These are phyloP conservation scores for Candida ovalis DNA, from an alignment of 805 yeast species.

Conservation along the genomic window DNA sequence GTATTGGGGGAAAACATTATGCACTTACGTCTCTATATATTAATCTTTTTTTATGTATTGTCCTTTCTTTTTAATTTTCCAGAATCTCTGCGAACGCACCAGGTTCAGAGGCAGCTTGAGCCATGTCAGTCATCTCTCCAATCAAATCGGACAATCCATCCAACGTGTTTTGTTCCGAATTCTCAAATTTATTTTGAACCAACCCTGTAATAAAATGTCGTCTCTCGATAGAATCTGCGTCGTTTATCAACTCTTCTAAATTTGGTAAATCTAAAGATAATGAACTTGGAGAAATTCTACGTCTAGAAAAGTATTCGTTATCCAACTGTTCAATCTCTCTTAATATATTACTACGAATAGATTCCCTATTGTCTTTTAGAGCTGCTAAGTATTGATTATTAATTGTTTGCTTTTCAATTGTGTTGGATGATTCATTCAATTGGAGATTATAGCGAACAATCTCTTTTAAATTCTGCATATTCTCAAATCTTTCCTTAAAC, in stretches of 20 bases:
- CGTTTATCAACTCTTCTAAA: background rate
- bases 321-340: slow-evolving; percentile 15
- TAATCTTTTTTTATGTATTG: background rate
- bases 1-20: background rate
- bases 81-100: background rate
- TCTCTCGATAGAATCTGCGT: slow-evolving; percentile 3
- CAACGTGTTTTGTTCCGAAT: slow-evolving; percentile 8
- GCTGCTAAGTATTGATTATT: slow-evolving; percentile 11
- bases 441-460: slow-evolving; percentile 13
- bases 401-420: slow-evolving; percentile 6
- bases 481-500: slow-evolving; percentile 9
- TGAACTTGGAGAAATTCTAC: background rate
- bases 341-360: slow-evolving; percentile 11
- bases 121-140: slow-evolving; percentile 3
- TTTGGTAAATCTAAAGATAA: background rate
- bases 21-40: background rate
- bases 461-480: slow-evolving; percentile 9
- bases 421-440: slow-evolving; percentile 10
- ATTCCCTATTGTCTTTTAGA: slow-evolving; percentile 20
- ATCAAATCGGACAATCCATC: slow-evolving; percentile 13
- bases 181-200: slow-evolving; percentile 8
- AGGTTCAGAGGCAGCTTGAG: background rate
- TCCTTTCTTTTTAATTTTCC: background rate
- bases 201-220: slow-evolving; percentile 1
- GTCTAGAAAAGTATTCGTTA: slow-evolving; percentile 7